Base-by-base conservation (phyloP, 768 basidiomycete genomes). In the Russula sp. region DNA sequence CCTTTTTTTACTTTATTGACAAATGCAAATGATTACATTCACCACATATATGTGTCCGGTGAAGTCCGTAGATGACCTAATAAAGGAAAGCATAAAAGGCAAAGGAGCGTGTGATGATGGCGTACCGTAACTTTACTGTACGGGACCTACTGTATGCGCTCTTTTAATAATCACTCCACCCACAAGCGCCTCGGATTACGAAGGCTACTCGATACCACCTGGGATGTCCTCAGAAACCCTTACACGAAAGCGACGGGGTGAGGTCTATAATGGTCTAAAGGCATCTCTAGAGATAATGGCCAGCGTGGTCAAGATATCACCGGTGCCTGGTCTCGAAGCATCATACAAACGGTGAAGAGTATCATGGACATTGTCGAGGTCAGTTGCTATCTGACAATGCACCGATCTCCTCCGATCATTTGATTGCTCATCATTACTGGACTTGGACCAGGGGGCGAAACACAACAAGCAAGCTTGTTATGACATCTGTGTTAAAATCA, bases 391-490 rank as follows among this genome's bases (percentile, higher is more conserved):
- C 38, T 26, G 16, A 2, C 36, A 30, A 8, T 20, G 10, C 24
- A 28, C 10, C 36, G 36, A 51, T 9, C 14, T 50, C 38, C 28
- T 34, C 40, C 56, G 40, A 61, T 50, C 38, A 18, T 34, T 30
- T 61, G 40, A 61, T 51, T 10, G 22, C 36, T 36, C 36, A 36
- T 36, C 13, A 36, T 36, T 13, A 3, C 7, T 50, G 30, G 18
- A 14, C 18, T 30, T 38, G 22, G 13, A 20, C 11, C 24, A 67
- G 66, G 54, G 57, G 14, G 53, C 63, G 28, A 67, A 67, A 36
- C 66, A 67, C 40, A 67, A 67, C 32, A 67, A 67, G 16, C 62
- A 67, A 59, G 62, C 57, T 30, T 67, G 66, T 40, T 67, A 67
- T 22, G 54, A 59, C 14, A 32, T 67, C 36, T 53, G 66, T 20